Conservation (phyloP, 2,329 filamentous ascomycete genomes). For the Trichoderma arundinaceum region DNA sequence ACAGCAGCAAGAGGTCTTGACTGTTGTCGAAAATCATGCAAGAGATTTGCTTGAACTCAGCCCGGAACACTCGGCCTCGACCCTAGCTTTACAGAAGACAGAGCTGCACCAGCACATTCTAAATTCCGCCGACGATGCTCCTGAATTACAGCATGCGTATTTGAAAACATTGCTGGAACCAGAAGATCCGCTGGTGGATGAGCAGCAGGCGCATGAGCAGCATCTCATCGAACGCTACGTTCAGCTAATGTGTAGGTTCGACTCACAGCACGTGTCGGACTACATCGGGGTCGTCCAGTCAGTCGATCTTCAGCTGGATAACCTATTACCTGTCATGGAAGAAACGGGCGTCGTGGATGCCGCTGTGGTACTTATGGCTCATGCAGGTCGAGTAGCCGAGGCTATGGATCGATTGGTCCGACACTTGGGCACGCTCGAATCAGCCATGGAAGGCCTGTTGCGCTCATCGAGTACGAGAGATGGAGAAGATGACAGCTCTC, state of each 20-base stretch:
- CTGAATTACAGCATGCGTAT: conserved; percentile 75
- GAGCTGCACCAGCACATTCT: conserved; percentile 72
- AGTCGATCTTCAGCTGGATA: conserved; percentile 77
- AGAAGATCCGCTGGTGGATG: conserved; percentile 43
- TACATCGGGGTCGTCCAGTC: conserved; percentile 80
- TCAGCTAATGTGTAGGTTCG: conserved; percentile 86
- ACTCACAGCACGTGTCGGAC: conserved; percentile 80
- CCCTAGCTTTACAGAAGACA: conserved; percentile 65
- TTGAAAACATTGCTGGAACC: conserved; percentile 77
- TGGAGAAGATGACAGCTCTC: conserved; percentile 59
- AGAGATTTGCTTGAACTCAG: conserved; percentile 70
- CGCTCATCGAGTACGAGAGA: conserved; percentile 47
- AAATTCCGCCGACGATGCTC: conserved; percentile 63
- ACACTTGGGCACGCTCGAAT: conserved; percentile 80
- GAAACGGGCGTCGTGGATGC: conserved; percentile 89
- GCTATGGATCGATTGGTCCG: conserved; percentile 86
- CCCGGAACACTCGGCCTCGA: conserved; percentile 67
- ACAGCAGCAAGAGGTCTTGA: conserved; percentile 73
- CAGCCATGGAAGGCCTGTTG: conserved; percentile 76
- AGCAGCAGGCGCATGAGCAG: conserved; percentile 50
- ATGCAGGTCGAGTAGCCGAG: conserved; percentile 80
- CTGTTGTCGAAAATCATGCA: conserved; percentile 69
- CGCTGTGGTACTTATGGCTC: conserved; percentile 86
- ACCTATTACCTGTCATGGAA: conserved; percentile 86
- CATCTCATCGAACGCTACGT: conserved; percentile 83